Conservation (phyloP, 192 early-diverging fungal species). For the Coemansia sp. region DNA sequence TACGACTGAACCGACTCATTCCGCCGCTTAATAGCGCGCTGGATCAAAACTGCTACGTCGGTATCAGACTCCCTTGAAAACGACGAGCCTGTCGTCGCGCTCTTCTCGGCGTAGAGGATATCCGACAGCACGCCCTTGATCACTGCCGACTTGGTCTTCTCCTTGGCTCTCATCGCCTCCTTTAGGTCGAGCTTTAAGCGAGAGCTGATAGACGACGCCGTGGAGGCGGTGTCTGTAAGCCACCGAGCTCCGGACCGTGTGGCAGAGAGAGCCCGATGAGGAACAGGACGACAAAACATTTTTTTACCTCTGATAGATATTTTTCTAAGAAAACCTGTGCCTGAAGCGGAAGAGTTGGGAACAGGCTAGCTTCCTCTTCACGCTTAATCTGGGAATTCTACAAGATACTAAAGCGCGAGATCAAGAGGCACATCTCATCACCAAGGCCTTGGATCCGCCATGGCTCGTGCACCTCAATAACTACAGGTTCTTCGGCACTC, state of each 20-base stretch:
- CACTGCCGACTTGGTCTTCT: slow-evolving; percentile 60
- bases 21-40: slow-evolving; percentile 78
- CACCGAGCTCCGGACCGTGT: neutral
- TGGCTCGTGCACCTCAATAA: slow-evolving; percentile 27
- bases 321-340: neutral
- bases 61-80: slow-evolving; percentile 55
- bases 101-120: slow-evolving; percentile 75
- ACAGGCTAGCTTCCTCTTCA: neutral
- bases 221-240: neutral
- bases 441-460: slow-evolving; percentile 24
- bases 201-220: slow-evolving; percentile 8
- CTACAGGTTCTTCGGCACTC: neutral
- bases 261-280: neutral
- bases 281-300: slow-evolving; percentile 5
- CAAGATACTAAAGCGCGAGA: slow-evolving; percentile 23
- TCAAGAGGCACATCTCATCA: slow-evolving; percentile 24
- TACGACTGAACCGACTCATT: slow-evolving; percentile 73
- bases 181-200: slow-evolving; percentile 78
- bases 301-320: neutral
- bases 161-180: slow-evolving; percentile 71
- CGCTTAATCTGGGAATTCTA: neutral
- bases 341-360: neutral
- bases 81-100: slow-evolving; percentile 25
- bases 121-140: slow-evolving; percentile 79
- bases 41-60: slow-evolving; percentile 66